Evolutionary conservation across 2,329 filamentous ascomycete species (phyloP), one percentile per base, ranked within the genome.

Genomic region (Myrmaecium sp.): DNA sequence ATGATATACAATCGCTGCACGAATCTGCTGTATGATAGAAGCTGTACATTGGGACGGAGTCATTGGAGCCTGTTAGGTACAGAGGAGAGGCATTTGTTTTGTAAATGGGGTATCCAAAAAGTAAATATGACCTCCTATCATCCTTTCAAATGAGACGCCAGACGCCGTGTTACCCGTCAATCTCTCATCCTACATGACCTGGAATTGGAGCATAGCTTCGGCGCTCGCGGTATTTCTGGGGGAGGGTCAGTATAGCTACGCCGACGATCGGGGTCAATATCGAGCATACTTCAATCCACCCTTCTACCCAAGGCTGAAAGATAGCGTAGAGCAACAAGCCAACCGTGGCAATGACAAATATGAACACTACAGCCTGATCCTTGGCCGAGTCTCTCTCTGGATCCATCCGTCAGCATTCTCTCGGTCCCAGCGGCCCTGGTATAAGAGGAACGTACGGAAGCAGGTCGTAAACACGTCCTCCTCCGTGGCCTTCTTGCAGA

Each of bases 381-480:
- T 76, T 76, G 11, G 62, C 56, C n/a, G 69, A 74, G 43, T 77
- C 72, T 29, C 72, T 55, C 41, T 76, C 65, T 69, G 31, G 6
- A 35, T 12, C 15, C 17, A 19, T 17, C 9, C 9, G n/a, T 31
- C 20, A 31, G 30, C 30, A 7, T 20, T n/a, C 7, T n/a, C 18
- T 20, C 18, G 18, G 18, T n/a, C 18, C n/a, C 7, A n/a, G n/a
- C n/a, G 7, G 14, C 14, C 17, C 14, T 15, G 4, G 6, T 5
- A 9, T 6, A 6, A 13, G 19, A 17, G 17, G 4, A 13, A 47
- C 57, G 32, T 43, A 69, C 65, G 72, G 40, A 76, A 76, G 50
- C 72, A 77, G 6, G 65, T 70, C 4, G 72, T 70, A 31, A 69
- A 61, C 3, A 77, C 62, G 39, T 74, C 69, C 25, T 72, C 69